Percentiles rank a stretch among this genome's conserved stretches.
phyloP scores from a whole-genome alignment of 306 rosid species.

The Malus fusca region DNA sequence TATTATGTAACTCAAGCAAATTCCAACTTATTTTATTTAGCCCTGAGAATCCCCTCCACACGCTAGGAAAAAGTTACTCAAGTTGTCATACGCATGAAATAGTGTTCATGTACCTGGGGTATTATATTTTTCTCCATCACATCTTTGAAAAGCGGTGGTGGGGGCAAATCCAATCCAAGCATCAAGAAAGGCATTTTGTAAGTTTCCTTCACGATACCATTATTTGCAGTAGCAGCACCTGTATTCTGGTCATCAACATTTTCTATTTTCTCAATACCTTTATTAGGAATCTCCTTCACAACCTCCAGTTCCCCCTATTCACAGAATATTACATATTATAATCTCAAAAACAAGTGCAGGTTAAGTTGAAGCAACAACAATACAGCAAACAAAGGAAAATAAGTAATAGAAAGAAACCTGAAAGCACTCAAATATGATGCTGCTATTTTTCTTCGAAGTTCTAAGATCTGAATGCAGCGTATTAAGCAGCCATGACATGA shows the following conservation, averaged over 20 bases:
- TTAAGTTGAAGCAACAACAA: conserved; percentile 1
- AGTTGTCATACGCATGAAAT: background rate
- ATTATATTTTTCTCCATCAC: conserved; percentile 98
- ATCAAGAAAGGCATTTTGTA: conserved; percentile 85
- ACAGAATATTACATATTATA: background rate
- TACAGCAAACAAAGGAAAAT: conserved; percentile 9
- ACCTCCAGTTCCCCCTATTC: conserved; percentile 93
- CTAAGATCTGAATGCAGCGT: conserved; percentile 80
- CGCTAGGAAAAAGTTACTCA: background rate
- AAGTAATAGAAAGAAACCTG: conserved; percentile 49
- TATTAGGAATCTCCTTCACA: conserved; percentile 72
- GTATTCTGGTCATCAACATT: conserved; percentile 34
- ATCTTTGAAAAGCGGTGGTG: conserved; percentile 95
- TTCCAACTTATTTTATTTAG: background rate
- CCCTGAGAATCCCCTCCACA: background rate
- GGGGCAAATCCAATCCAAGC: conserved; percentile 97
- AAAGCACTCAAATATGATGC: conserved; percentile 84
- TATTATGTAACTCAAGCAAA: background rate
- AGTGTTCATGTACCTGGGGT: conserved; percentile 65
- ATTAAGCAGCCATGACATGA: conserved; percentile 95
- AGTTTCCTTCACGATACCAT: conserved; percentile 41
- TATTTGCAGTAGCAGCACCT: conserved; percentile 43
- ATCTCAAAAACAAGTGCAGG: background rate
- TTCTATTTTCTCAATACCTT: conserved; percentile 57
- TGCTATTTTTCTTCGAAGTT: conserved; percentile 66